A percentile compares a stretch with the other conserved stretches of the same genome.
Conservation (phyloP, 2,329 filamentous ascomycete species). For the Emericellopsis atlantica region DNA sequence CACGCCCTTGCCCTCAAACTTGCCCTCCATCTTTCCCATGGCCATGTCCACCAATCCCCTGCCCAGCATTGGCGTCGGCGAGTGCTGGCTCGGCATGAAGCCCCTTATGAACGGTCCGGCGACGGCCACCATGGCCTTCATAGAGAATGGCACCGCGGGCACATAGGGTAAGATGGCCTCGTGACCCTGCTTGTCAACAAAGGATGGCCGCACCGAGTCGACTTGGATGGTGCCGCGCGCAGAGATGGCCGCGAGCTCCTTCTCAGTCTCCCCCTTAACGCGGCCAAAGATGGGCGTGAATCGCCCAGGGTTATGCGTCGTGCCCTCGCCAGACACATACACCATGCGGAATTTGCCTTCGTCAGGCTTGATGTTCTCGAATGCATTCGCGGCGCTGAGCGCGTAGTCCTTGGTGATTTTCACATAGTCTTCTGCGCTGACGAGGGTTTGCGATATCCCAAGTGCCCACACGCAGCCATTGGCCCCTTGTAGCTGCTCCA, state of each 20-base stretch:
- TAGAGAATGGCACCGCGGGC: slow-evolving; percentile 13
- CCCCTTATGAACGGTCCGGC: slow-evolving; percentile 13
- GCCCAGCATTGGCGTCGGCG: slow-evolving; percentile 31
- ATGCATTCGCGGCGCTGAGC: slow-evolving; percentile 48
- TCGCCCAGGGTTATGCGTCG: slow-evolving; percentile 40
- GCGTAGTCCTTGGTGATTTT: slow-evolving; percentile 57
- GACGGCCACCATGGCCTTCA: slow-evolving; percentile 3
- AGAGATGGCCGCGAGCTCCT: slow-evolving; percentile 39
- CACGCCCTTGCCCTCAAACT: not conserved
- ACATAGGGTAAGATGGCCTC: slow-evolving; percentile 26
- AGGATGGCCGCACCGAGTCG: slow-evolving; percentile 44
- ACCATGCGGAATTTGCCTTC: slow-evolving; percentile 52
- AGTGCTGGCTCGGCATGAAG: slow-evolving; percentile 11
- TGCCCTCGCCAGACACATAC: slow-evolving; percentile 54
- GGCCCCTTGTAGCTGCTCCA: slow-evolving; percentile 49
- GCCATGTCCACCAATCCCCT: slow-evolving; percentile 30
- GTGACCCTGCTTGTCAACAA: slow-evolving; percentile 38
- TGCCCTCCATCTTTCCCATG: slow-evolving; percentile 20
- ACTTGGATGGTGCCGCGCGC: slow-evolving; percentile 33
- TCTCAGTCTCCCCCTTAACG: slow-evolving; percentile 57
- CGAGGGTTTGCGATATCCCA: slow-evolving; percentile 49
- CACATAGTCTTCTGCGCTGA: slow-evolving; percentile 52
- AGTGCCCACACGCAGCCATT: slow-evolving; percentile 63
- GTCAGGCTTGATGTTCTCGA: slow-evolving; percentile 29
- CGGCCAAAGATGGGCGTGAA: slow-evolving; percentile 46